Conservation (phyloP, 2,329 filamentous ascomycete species). For the Helotiales sp. region DNA sequence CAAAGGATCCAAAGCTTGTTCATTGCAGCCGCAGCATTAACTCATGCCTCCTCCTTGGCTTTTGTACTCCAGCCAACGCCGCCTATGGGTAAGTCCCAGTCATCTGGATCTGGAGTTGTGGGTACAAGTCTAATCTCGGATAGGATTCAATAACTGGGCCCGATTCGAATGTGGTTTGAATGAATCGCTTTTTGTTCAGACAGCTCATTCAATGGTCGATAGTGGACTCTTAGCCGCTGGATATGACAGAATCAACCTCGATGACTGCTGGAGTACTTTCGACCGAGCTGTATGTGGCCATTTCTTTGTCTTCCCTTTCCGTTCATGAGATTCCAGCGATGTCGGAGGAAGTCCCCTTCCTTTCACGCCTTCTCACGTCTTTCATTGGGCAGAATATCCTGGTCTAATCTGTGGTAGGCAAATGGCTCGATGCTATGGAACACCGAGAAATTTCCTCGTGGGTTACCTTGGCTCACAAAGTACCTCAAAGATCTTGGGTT, state of each 20-base stretch:
- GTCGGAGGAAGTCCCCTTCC: no score
- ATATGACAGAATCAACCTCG: slow-evolving; percentile 59
- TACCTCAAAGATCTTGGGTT: slow-evolving; percentile 57
- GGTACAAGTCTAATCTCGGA: neutral
- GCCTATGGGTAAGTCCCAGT: slow-evolving; percentile 42
- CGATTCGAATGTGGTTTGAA: slow-evolving; percentile 49
- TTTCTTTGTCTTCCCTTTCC: no score
- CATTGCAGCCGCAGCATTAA: slow-evolving; percentile 1
- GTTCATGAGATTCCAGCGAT: no score
- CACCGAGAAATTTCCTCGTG: slow-evolving; percentile 54
- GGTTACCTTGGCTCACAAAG: slow-evolving; percentile 55
- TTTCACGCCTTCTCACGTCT: no score
- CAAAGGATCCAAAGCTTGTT: slow-evolving; percentile 6
- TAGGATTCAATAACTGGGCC: slow-evolving; percentile 50
- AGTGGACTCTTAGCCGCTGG: slow-evolving; percentile 51
- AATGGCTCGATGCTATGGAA: slow-evolving; percentile 47
- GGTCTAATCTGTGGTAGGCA: no score
- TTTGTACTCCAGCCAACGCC: slow-evolving; percentile 38
- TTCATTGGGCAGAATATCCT: no score
- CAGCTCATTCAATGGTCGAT: slow-evolving; percentile 48
- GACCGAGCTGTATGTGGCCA: slow-evolving; percentile 41
- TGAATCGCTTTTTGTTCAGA: slow-evolving; percentile 47
- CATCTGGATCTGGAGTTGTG: neutral
- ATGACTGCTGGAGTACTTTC: slow-evolving; percentile 61
- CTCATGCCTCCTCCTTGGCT: neutral